These are phyloP conservation scores for Erysiphe pulchra DNA, from an alignment of 2,329 filamentous ascomycete genomes.

Conservation along the genomic window DNA sequence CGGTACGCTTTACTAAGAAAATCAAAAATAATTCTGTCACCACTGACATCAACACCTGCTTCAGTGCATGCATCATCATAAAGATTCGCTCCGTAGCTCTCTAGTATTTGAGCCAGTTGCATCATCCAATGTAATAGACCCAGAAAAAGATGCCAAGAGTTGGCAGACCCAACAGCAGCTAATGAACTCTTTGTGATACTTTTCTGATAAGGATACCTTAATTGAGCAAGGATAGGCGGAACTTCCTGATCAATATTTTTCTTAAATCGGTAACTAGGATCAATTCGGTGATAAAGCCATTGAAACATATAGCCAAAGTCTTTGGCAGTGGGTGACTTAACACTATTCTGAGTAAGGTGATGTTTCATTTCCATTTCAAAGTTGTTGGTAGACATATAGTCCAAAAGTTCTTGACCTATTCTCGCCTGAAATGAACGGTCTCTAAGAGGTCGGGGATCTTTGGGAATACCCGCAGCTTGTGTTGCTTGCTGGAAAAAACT, in stretches of 20 bases:
- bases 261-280: constrained; percentile 77
- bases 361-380: constrained; percentile 98
- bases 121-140: constrained; percentile 97
- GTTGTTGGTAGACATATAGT: constrained; percentile 79
- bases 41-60: constrained; percentile 62
- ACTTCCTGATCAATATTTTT: constrained; percentile 93
- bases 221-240: constrained; percentile 69
- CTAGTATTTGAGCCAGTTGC: constrained; percentile 86
- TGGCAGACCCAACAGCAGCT: constrained; percentile 80
- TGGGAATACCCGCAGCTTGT: constrained; percentile 53
- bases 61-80: constrained; percentile 85
- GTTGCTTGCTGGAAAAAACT: constrained; percentile 87
- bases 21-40: constrained; percentile 81
- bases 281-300: constrained; percentile 89
- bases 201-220: constrained; percentile 85
- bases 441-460: constrained; percentile 65
- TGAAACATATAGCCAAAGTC: constrained; percentile 97
- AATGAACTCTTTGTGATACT: constrained; percentile 94
- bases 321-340: constrained; percentile 89
- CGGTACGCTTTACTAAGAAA: constrained; percentile 77
- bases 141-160: constrained; percentile 74
- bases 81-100: constrained; percentile 48
- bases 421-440: constrained; percentile 56
- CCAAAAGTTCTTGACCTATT: constrained; percentile 71
- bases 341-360: constrained; percentile 65